Percentiles rank a stretch among this genome's conserved stretches.
phyloP scores from a whole-genome alignment of 768 basidiomycete species.

The Suillus ampliporus region DNA sequence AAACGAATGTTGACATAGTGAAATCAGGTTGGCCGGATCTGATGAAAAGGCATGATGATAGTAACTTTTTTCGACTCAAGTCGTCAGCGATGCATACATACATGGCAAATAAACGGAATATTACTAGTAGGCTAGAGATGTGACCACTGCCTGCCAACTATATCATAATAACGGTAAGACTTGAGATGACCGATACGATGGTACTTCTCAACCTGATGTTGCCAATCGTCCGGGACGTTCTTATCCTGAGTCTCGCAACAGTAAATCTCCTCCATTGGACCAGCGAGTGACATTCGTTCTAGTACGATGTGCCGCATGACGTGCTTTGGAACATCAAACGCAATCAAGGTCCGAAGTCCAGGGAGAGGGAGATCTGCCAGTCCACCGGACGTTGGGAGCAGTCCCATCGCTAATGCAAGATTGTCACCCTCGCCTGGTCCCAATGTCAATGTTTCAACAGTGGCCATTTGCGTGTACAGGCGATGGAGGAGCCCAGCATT shows the following conservation, averaged over 20 bases:
- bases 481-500: background rate
- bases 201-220: background rate
- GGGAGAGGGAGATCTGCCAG: background rate
- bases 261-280: background rate
- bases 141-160: too few species aligned
- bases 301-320: background rate
- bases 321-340: background rate
- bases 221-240: background rate
- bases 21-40: too few species aligned
- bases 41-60: too few species aligned
- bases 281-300: background rate
- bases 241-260: slow-evolving; percentile 1
- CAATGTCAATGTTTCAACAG: background rate
- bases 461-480: background rate
- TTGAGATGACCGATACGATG: background rate
- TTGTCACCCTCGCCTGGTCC: too few species aligned
- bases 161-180: background rate
- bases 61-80: too few species aligned
- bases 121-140: too few species aligned
- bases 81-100: too few species aligned
- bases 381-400: background rate
- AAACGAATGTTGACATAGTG: too few species aligned
- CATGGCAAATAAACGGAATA: too few species aligned
- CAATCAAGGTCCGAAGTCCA: background rate
- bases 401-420: background rate